Conservation (phyloP, 2,329 filamentous ascomycete species). For the Rhinocladiella similis region DNA sequence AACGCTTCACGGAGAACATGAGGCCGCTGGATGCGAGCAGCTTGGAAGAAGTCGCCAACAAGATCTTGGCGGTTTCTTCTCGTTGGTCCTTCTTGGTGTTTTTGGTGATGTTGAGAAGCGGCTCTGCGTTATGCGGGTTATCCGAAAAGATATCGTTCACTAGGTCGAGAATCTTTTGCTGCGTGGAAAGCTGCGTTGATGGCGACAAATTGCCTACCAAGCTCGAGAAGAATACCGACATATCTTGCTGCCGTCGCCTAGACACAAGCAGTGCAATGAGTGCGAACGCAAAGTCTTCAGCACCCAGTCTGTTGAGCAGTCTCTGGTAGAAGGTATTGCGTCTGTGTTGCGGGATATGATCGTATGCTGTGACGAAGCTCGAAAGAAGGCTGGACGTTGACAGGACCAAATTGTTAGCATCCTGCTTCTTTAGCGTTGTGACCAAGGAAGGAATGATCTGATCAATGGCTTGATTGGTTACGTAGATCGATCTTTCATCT, state of each 20-base stretch:
- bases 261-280: slow-evolving; percentile 88
- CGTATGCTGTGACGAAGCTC: slow-evolving; percentile 94
- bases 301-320: slow-evolving; percentile 79
- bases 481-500: slow-evolving; percentile 95
- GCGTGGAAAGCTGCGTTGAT: slow-evolving; percentile 70
- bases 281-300: slow-evolving; percentile 83
- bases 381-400: slow-evolving; percentile 87
- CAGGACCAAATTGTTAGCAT: slow-evolving; percentile 65
- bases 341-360: slow-evolving; percentile 88
- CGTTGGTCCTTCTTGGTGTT: slow-evolving; percentile 15
- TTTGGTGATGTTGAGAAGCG: slow-evolving; percentile 65
- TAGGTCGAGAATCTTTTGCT: slow-evolving; percentile 74
- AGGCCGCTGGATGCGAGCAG: slow-evolving; percentile 20
- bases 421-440: slow-evolving; percentile 74
- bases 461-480: slow-evolving; percentile 90
- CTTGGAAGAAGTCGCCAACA: slow-evolving; percentile 36
- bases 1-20: slow-evolving; percentile 12
- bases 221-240: slow-evolving; percentile 73
- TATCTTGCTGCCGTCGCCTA: slow-evolving; percentile 75
- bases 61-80: slow-evolving; percentile 42
- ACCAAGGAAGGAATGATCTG: slow-evolving; percentile 92
- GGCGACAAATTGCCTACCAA: slow-evolving; percentile 72
- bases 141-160: slow-evolving; percentile 73
- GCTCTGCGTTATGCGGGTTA: slow-evolving; percentile 71
- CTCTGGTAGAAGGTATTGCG: slow-evolving; percentile 80